Evolutionary conservation across 768 basidiomycete species (phyloP).

Genomic region (Pleurotus djamor): DNA sequence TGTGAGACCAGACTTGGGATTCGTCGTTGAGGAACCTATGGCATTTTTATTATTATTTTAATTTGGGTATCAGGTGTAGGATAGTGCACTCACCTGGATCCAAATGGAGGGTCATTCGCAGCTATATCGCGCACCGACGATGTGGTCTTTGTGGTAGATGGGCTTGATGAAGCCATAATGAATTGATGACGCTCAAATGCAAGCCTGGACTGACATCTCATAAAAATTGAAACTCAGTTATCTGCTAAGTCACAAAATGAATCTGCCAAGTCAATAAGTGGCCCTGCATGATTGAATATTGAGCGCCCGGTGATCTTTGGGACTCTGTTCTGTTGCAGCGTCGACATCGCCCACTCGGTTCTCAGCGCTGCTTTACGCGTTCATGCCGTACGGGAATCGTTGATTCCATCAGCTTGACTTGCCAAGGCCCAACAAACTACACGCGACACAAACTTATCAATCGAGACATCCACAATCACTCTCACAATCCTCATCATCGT

Average conservation of each 20-base stretch:
- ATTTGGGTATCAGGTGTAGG: slow-evolving; percentile 7
- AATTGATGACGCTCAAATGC: neutral
- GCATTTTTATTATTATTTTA: no score
- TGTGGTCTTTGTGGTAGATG: slow-evolving; percentile 28
- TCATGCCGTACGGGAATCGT: neutral
- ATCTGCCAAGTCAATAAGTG: neutral
- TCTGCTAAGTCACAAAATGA: neutral
- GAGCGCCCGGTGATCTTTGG: no score
- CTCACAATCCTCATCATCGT: neutral
- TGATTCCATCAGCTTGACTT: neutral
- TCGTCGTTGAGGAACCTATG: slow-evolving; percentile 67
- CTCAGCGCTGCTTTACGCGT: neutral
- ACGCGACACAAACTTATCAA: no score
- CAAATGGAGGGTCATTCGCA: slow-evolving; percentile 63
- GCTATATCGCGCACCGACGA: slow-evolving; percentile 68
- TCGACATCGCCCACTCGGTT: neutral
- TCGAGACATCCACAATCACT: neutral
- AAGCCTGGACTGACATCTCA: neutral
- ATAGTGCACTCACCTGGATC: slow-evolving; percentile 49
- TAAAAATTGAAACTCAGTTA: neutral
- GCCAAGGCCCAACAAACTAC: neutral
- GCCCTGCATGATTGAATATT: neutral
- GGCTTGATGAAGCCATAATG: neutral
- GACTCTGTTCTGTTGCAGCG: neutral
- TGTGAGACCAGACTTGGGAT: slow-evolving; percentile 79